These are phyloP conservation scores for Luffa acutangula DNA, from an alignment of 306 rosid genomes.

Conservation along the genomic window DNA sequence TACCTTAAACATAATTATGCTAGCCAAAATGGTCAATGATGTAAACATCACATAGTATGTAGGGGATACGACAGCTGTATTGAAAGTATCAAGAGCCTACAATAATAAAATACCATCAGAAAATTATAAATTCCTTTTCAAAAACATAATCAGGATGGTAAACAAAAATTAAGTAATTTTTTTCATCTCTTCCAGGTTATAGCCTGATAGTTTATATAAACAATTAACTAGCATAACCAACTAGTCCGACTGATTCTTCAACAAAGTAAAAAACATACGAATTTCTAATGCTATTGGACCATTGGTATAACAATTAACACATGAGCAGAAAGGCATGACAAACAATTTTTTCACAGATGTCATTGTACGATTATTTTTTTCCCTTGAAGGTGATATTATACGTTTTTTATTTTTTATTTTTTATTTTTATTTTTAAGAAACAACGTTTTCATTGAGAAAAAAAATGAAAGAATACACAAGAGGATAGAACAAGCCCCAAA, in stretches of 20 bases:
- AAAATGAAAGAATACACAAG: too few relatives aligned
- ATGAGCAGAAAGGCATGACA: neutral
- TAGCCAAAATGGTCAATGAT: constrained; percentile 11
- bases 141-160: neutral
- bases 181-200: neutral
- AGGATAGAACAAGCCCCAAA: too few relatives aligned
- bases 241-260: neutral
- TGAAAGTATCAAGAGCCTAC: constrained; percentile 13
- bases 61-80: constrained; percentile 9
- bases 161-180: neutral
- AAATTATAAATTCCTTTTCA: neutral
- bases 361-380: neutral
- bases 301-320: neutral
- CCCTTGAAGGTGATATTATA: neutral
- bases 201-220: neutral
- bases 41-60: constrained; percentile 13
- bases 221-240: neutral
- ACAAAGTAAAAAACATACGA: neutral
- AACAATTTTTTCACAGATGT: neutral
- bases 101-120: neutral
- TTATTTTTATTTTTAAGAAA: too few relatives aligned
- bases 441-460: too few relatives aligned
- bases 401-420: neutral
- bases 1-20: constrained; percentile 13
- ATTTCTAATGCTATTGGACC: neutral